Conservation (phyloP, 1,284 basidiomycete genomes). For the Ceratobasidium theobromae region DNA sequence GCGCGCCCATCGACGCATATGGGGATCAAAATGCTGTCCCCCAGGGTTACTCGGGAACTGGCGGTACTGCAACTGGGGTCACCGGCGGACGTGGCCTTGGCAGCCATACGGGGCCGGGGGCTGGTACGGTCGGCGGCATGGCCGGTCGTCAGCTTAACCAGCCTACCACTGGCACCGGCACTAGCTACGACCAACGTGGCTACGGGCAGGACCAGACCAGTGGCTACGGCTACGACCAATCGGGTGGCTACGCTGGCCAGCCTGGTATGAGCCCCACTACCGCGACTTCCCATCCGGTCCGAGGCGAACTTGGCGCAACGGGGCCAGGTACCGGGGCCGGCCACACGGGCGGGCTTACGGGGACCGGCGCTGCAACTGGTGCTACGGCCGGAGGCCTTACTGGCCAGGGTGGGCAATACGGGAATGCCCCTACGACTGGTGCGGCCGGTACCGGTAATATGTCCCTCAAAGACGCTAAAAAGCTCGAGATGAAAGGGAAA, state of each 20-base stretch:
- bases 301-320: not conserved
- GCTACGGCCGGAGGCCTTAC: no score
- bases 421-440: not conserved
- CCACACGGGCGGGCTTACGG: no score
- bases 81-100: conserved; percentile 15
- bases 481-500: conserved; percentile 28
- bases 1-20: not conserved
- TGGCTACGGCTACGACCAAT: no score
- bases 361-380: no score
- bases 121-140: conserved; percentile 15
- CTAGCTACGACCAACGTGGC: no score
- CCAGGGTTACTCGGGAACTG: conserved; percentile 5
- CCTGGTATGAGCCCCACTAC: not conserved
- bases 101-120: not conserved
- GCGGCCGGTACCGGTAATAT: not conserved
- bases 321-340: not conserved
- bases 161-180: not conserved
- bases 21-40: not conserved
- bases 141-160: conserved; percentile 13
- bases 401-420: no score
- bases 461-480: conserved; percentile 4
- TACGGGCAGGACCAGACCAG: no score
- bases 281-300: not conserved
- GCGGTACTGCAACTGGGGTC: conserved; percentile 3
- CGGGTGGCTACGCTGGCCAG: no score